Evolutionary conservation across 768 basidiomycete genomes (phyloP).

Genomic region (Gymnopilus junonius): DNA sequence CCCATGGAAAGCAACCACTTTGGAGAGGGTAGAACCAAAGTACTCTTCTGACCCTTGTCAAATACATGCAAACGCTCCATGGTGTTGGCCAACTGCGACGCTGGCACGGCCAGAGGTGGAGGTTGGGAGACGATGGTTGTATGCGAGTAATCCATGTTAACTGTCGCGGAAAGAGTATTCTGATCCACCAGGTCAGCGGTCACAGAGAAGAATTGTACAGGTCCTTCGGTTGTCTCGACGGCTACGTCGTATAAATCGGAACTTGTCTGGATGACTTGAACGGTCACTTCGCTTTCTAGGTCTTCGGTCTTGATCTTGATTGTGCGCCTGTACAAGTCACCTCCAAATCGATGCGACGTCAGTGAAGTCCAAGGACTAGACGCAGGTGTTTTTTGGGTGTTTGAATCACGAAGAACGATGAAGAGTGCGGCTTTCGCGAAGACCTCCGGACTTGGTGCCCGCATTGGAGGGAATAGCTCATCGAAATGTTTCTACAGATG

Average conservation of each 20-base stretch:
- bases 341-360: conserved; percentile 77
- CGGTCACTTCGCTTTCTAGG: conserved; percentile 41
- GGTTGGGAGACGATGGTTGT: conserved; percentile 80
- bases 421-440: conserved; percentile 84
- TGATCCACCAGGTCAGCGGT: conserved; percentile 59
- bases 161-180: conserved; percentile 55
- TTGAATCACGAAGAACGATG: conserved; percentile 67
- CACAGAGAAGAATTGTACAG: conserved; percentile 50
- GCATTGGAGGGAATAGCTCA: conserved; percentile 75
- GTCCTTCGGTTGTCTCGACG: conserved; percentile 39
- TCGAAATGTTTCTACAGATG: conserved; percentile 78
- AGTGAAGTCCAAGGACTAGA: conserved; percentile 72
- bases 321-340: conserved; percentile 65
- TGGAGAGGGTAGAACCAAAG: conserved; percentile 69
- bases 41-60: conserved; percentile 61
- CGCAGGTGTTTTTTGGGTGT: conserved; percentile 21
- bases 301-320: conserved; percentile 67
- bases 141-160: conserved; percentile 50
- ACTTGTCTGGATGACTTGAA: conserved; percentile 41
- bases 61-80: conserved; percentile 84
- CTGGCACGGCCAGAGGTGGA: conserved; percentile 55
- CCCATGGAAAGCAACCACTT: conserved; percentile 71
- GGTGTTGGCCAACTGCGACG: conserved; percentile 55
- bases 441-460: conserved; percentile 61
- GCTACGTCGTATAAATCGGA: conserved; percentile 58